Evolutionary conservation across 257 asterid species (phyloP).

Genomic region (Jacaranda copaia): DNA sequence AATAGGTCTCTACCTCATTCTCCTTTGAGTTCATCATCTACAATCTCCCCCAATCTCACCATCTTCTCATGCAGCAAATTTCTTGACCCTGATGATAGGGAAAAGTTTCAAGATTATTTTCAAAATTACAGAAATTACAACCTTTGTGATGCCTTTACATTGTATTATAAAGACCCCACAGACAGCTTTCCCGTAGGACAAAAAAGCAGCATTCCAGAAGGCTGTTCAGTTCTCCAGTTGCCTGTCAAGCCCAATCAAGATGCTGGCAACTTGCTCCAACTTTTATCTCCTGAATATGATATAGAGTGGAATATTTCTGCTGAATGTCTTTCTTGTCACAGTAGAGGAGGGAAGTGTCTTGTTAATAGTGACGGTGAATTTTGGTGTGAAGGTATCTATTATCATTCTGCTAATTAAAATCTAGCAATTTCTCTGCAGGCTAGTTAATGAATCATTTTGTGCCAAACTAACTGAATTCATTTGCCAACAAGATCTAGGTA

Average conservation of each 20-base stretch:
- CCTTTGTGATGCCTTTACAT: background rate
- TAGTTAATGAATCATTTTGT: background rate
- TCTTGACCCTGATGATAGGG: background rate
- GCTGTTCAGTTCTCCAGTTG: slow-evolving; percentile 2
- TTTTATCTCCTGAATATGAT: slow-evolving; percentile 28
- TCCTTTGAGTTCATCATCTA: slow-evolving; percentile 31
- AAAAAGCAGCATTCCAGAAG: background rate
- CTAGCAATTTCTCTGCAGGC: background rate
- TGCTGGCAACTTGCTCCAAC: background rate
- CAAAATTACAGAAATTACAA: background rate
- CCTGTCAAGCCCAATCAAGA: slow-evolving; percentile 26
- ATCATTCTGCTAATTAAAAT: background rate
- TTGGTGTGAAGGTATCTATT: slow-evolving; percentile 44
- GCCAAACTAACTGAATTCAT: background rate
- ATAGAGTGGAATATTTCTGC: slow-evolving; percentile 47
- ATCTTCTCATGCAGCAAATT: slow-evolving; percentile 33
- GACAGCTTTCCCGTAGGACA: background rate
- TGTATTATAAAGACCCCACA: slow-evolving; percentile 14
- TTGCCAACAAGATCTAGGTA: background rate
- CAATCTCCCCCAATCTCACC: slow-evolving; percentile 33
- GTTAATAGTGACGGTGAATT: slow-evolving; percentile 1
- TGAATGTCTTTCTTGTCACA: slow-evolving; percentile 41
- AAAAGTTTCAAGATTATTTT: background rate
- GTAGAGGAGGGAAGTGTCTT: slow-evolving; percentile 47
- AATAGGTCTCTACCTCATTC: background rate